A percentile compares a stretch with the other conserved stretches of the same genome.
Evolutionary conservation across 805 yeast species (phyloP).

Genomic region (Clavispora asparagi): DNA sequence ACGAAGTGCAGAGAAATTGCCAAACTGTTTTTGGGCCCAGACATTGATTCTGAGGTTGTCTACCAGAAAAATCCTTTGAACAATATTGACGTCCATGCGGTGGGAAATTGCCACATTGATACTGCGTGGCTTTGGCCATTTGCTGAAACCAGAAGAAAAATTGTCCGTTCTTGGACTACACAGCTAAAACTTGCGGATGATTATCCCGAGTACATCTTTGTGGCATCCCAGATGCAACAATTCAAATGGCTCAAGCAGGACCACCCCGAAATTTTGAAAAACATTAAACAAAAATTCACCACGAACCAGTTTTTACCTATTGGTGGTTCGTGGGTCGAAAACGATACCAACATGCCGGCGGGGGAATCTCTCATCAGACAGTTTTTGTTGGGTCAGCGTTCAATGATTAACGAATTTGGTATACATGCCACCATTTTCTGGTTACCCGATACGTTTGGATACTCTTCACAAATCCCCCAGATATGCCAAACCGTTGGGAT

Average conservation of each 20-base stretch:
- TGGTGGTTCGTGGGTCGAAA: constrained; percentile 98
- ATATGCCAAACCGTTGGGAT: constrained; percentile 83
- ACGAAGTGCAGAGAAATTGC: constrained; percentile 64
- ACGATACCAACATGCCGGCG: constrained; percentile 91
- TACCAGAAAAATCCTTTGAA: constrained; percentile 26
- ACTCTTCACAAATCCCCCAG: constrained; percentile 93
- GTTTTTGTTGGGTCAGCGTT: constrained; percentile 84
- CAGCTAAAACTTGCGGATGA: constrained; percentile 79
- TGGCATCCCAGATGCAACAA: constrained; percentile 95
- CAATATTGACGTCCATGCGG: constrained; percentile 63
- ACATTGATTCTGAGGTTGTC: constrained; percentile 62
- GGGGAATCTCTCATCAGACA: constrained; percentile 91
- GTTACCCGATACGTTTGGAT: constrained; percentile 98
- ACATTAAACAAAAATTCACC: constrained; percentile 59
- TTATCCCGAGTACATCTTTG: constrained; percentile 91
- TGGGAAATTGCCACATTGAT: constrained; percentile 96
- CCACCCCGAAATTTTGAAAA: constrained; percentile 73
- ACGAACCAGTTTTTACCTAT: constrained; percentile 79
- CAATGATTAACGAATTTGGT: constrained; percentile 77
- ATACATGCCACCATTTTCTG: constrained; percentile 71
- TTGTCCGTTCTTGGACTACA: constrained; percentile 93
- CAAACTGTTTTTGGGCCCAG: constrained; percentile 54
- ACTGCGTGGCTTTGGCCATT: constrained; percentile 99
- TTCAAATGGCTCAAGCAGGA: constrained; percentile 86
- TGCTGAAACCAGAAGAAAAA: constrained; percentile 89